These are phyloP conservation scores for Paspalum notatum DNA, from an alignment of 176 grass and related monocot genomes.

Conservation along the genomic window DNA sequence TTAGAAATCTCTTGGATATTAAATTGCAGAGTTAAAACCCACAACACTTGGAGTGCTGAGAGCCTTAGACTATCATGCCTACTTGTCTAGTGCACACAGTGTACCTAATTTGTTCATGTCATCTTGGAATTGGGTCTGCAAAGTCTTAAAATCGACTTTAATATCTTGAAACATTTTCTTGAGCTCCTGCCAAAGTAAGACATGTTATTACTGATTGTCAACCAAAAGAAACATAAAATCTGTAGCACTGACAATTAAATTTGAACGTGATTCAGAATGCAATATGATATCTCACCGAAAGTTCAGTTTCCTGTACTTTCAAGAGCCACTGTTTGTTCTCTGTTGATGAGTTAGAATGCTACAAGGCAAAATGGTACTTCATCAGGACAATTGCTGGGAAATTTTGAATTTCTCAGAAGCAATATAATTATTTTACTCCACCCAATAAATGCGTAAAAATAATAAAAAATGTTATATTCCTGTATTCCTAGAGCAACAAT, in stretches of 20 bases:
- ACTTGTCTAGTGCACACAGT: neutral
- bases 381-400: neutral
- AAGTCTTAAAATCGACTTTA: constrained; percentile 52
- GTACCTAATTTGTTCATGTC: constrained; percentile 79
- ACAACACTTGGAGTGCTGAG: constrained; percentile 1
- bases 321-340: constrained; percentile 42
- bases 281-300: constrained; percentile 53
- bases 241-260: constrained; percentile 11
- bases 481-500: neutral
- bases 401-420: neutral
- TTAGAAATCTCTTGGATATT: constrained; percentile 63
- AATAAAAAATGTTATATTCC: neutral
- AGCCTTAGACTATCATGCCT: too few relatives aligned
- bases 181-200: constrained; percentile 75
- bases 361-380: constrained; percentile 25
- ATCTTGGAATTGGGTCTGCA: constrained; percentile 68
- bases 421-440: neutral
- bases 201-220: neutral
- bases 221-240: constrained; percentile 26
- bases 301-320: constrained; percentile 66
- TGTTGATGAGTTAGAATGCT: constrained; percentile 38
- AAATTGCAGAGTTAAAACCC: constrained; percentile 14
- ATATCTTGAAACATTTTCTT: constrained; percentile 60
- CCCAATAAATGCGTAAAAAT: constrained; percentile 9
- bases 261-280: constrained; percentile 4